These are phyloP conservation scores for Ustanciosporium gigantosporum DNA, from an alignment of 1,284 basidiomycete species.

Conservation along the genomic window DNA sequence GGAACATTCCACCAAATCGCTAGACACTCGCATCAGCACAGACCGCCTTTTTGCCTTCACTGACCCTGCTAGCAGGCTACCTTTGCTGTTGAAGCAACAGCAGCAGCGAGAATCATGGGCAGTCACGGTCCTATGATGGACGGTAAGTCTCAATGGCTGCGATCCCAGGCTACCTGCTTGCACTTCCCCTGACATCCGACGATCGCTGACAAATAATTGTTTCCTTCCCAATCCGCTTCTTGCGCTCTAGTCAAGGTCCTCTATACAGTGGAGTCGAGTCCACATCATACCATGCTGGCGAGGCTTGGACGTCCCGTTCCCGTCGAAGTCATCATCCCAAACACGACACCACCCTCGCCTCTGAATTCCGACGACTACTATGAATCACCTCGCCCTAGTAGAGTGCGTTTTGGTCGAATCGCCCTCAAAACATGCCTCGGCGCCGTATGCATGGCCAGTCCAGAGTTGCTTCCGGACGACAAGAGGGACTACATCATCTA, in stretches of 20 bases:
- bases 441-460: conserved; percentile 58
- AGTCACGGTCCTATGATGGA: conserved; percentile 1
- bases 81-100: too few relatives aligned
- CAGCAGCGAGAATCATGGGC: too few relatives aligned
- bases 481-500: conserved; percentile 57
- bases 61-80: too few relatives aligned
- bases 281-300: conserved; percentile 55
- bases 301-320: conserved; percentile 29
- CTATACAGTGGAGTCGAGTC: conserved; percentile 55
- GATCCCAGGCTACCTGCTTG: too few relatives aligned
- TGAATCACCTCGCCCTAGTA: conserved; percentile 4
- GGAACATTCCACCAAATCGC: too few relatives aligned
- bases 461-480: conserved; percentile 53
- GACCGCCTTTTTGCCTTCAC: too few relatives aligned
- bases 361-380: conserved; percentile 14
- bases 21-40: too few relatives aligned
- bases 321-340: conserved; percentile 45
- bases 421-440: conserved; percentile 56
- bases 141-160: background rate
- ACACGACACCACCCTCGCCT: conserved; percentile 31
- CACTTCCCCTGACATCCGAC: background rate
- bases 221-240: background rate
- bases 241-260: conserved; percentile 57
- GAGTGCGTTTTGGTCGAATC: conserved; percentile 47
- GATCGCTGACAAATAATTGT: background rate